Evolutionary conservation across 2,329 filamentous ascomycete genomes (phyloP).

Genomic region (Ophiosphaerella herpotricha): DNA sequence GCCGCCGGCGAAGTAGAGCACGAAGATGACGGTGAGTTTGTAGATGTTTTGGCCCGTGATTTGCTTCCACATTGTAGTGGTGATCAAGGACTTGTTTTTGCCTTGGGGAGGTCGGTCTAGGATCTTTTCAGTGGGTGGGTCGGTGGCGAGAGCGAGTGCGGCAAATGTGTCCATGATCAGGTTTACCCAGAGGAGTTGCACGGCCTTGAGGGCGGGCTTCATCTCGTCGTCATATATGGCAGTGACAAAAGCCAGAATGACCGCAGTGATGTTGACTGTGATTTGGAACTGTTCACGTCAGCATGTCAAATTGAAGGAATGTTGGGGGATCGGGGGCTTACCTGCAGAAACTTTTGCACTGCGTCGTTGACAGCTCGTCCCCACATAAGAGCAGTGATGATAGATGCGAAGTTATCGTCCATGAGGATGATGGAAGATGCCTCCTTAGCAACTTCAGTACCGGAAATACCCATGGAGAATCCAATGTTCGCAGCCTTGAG

Average conservation of each 20-base stretch:
- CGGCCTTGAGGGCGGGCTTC: conserved; percentile 92
- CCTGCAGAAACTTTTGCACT: conserved; percentile 91
- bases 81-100: conserved; percentile 83
- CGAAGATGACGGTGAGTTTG: conserved; percentile 63
- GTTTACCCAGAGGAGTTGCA: conserved; percentile 97
- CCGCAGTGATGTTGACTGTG: conserved; percentile 96
- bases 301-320: not conserved
- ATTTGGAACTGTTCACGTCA: conserved; percentile 70
- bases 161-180: conserved; percentile 94
- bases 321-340: conserved; percentile 39
- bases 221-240: conserved; percentile 81
- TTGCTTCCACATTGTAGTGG: conserved; percentile 65
- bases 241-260: conserved; percentile 95
- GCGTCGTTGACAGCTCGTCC: conserved; percentile 98
- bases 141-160: conserved; percentile 93
- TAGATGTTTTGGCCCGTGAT: conserved; percentile 66
- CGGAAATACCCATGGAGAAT: conserved; percentile 88
- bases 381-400: conserved; percentile 91
- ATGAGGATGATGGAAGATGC: conserved; percentile 96
- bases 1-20: conserved; percentile 65
- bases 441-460: conserved; percentile 92
- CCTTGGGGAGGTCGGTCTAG: conserved; percentile 89
- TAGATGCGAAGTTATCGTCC: conserved; percentile 97
- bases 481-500: conserved; percentile 98
- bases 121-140: conserved; percentile 91